These are phyloP conservation scores for Drechslerella stenobrocha DNA, from an alignment of 2,329 filamentous ascomycete species.

Conservation along the genomic window DNA sequence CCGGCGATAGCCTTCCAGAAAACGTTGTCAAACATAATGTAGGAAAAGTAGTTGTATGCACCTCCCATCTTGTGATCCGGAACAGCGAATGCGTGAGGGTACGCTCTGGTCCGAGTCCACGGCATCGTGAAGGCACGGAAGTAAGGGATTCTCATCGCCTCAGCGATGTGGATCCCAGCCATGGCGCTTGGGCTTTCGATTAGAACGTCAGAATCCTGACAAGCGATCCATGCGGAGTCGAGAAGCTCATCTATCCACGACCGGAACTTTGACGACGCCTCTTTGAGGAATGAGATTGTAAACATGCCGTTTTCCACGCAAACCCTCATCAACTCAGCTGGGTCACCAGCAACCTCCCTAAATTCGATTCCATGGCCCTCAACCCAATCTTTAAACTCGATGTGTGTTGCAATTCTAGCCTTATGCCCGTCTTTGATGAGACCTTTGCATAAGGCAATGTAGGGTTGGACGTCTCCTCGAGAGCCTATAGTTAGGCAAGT, in stretches of 20 bases:
- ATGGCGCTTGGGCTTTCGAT: conserved; percentile 97
- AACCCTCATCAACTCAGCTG: conserved; percentile 89
- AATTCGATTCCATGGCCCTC: conserved; percentile 94
- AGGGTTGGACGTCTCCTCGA: conserved; percentile 93
- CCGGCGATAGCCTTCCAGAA: conserved; percentile 93
- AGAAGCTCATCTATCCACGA: conserved; percentile 86
- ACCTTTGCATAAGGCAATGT: conserved; percentile 93
- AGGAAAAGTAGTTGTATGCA: conserved; percentile 91
- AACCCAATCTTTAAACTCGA: conserved; percentile 86
- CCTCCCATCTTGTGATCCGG: conserved; percentile 93
- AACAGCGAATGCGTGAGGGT: conserved; percentile 94
- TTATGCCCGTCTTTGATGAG: conserved; percentile 84
- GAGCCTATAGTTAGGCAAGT: conserved; percentile 96
- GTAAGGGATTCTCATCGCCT: conserved; percentile 88
- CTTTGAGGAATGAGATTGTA: conserved; percentile 83
- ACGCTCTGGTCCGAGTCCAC: conserved; percentile 92
- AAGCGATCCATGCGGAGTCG: conserved; percentile 77
- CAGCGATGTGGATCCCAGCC: conserved; percentile 96
- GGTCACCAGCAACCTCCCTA: conserved; percentile 82
- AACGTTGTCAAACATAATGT: conserved; percentile 92
- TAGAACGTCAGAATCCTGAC: conserved; percentile 81
- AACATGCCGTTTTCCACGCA: conserved; percentile 98
- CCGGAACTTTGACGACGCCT: conserved; percentile 70
- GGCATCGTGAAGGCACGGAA: conserved; percentile 99
- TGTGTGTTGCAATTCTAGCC: conserved; percentile 85